Base-by-base conservation (phyloP, 768 basidiomycete species). In the Trametes villosa region DNA sequence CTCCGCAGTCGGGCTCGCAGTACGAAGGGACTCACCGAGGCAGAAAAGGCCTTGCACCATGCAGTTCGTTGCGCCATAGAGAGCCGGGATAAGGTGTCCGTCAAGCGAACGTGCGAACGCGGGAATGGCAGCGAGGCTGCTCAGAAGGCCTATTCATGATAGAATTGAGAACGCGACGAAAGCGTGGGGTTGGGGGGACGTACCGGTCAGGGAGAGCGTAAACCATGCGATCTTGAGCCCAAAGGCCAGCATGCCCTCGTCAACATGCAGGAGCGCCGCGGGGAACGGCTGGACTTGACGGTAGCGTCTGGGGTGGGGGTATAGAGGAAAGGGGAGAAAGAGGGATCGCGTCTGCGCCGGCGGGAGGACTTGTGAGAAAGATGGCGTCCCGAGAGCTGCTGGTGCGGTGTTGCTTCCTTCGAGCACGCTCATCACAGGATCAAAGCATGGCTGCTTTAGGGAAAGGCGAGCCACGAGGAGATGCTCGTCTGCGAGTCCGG, bases 201-300 rank as follows among this genome's bases (percentile, higher is more conserved):
- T 68, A 85, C 86, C 85, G 65, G 79, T 74, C 22, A 84, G 63
- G 15, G 86, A 86, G 20, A 88, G 75, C 64, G 76, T 74, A 64
- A 85, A 85, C 85, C 86, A 88, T 47, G 74, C 74, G 44, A 82
- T 73, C 74, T 82, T 87, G 55, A 88, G 76, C 48, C 79, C 77
- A 55, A 81, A 81, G 20, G 83, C 77, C 34, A 87, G 78, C 86
- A 87, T 87, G 46, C 55, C 60, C 44, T 57, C 49, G 40, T 49
- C 48, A 20, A 47, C 59, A 58, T 58, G 57, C 41, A 59, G 38
- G 44, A 13, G 46, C 48, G 57, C 56, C 52, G 53, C 48, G 41
- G 53, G 26, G 41, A 53, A 58, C 51, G 41, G 62, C 57, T 51
- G 31, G 46, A 31, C 29, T 26, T 40, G 53, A 38, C 18, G 33